Evolutionary conservation across 1,284 basidiomycete species (phyloP), one percentile per base, ranked within the genome.

Genomic region (Sphagnurus paluster): DNA sequence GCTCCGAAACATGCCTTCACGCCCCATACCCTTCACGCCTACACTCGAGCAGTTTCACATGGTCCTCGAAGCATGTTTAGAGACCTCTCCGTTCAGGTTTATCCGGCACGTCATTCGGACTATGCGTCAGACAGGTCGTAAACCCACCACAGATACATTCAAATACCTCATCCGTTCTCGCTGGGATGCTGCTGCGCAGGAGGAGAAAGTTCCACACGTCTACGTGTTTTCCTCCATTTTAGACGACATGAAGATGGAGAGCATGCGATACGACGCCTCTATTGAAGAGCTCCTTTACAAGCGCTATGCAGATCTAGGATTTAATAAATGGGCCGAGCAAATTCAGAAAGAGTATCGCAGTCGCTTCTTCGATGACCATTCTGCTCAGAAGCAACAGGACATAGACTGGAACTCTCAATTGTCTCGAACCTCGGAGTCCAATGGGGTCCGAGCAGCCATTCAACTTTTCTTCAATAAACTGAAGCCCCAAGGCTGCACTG

Each of bases 21-120:
- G 74, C 38, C 69, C 79, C 2, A 75, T 73, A 8, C 56, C 70
- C 28, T 53, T 71, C 30, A 59, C 52, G 5, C 77, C 78, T 0
- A 70, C 72, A n/a, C 61, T 71, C 21, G 65, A 74, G n/a, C 79
- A 81, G 48, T 81, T 79, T 66, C 74, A 80, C 50, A 49, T 70
- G 5, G 70, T 83, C 47, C 61, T 85, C 19, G 64, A 73, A 26
- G 61, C 68, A 11, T 77, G 71, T 51, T 60, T 67, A 20, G 59
- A 68, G 38, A 59, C 66, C 21, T 60, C 66, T 5, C 57, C 69
- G 8, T 62, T 72, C 50, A 66, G 61, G 29, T 60, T 65, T 40
- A 59, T 79, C 55, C 73, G 68, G 26, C 67, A 66, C 36, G 58
- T 72, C 33, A 59, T 79, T 34, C 56, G 58, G 10, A 62, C 61